Evolutionary conservation across 306 rosid species (phyloP), one percentile per base, ranked within the genome.

Genomic region (Quercus wislizeni): DNA sequence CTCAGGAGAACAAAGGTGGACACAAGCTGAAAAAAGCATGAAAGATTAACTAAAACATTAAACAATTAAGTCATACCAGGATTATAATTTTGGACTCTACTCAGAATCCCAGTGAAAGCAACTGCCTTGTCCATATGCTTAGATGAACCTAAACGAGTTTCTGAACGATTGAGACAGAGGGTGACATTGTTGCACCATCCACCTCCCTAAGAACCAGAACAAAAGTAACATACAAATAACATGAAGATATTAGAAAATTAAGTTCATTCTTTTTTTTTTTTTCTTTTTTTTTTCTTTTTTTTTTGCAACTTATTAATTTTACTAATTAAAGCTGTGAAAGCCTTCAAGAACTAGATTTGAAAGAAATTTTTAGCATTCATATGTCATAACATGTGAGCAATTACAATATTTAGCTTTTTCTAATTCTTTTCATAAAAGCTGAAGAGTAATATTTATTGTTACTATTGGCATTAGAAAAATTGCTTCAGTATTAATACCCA

Each of bases 131-230:
- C 88, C 99, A 95, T 93, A 77, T 76, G 20, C 83, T 81, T 90
- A 11, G 99, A 95, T 55, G 99, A 95, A 62, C 99, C 99, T 72
- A 91, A 80, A 78, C 87, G 99, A 73, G 83, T 80, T 43, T 49
- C 88, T 87, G 84, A 89, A 18, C 98, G 99, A 27, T 43, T 43
- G 56, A 95, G 97, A 83, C 99, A 95, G 49, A 88, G 87, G 5
- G 98, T 89, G 76, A 85, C 90, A 86, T 95, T 91, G 87, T 93
- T 90, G 88, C 99, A 95, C 99, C 99, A 95, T 79, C 92, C 98
- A 71, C 99, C 99, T 80, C 99, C 99, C 99, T 95, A 56, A 18
- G 76, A 81, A 71, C 46, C 72, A 81, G 79, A 71, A 8, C 75
- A 28, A 43, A 73, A 61, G 41, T 15, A 51, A 13, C 51, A 13